A percentile compares a stretch with the other conserved stretches of the same genome.
Conservation (phyloP, 441 rosid genomes). For the Lagerstroemia fauriei region DNA sequence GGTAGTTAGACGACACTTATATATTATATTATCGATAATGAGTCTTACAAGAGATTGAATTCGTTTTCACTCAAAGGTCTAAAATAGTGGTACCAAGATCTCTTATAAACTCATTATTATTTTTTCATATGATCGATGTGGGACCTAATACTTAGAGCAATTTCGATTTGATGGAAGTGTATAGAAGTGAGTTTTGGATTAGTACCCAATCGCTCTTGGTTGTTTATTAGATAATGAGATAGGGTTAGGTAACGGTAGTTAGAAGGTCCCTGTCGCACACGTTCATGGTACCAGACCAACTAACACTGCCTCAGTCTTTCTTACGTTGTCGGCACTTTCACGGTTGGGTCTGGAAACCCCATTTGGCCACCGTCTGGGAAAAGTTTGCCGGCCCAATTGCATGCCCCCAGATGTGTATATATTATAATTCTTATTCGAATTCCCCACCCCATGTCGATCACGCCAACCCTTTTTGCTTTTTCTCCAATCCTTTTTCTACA, state of each 20-base stretch:
- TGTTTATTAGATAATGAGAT: neutral
- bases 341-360: neutral
- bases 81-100: too few relatives aligned
- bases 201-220: neutral
- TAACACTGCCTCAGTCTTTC: neutral
- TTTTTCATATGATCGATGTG: too few relatives aligned
- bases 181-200: too few relatives aligned
- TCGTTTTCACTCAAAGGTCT: too few relatives aligned
- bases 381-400: constrained; percentile 3
- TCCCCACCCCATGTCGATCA: neutral
- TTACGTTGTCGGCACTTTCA: constrained; percentile 6
- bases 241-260: constrained; percentile 10
- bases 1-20: too few relatives aligned
- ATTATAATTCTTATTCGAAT: neutral
- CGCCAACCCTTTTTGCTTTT: neutral
- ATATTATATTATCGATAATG: too few relatives aligned
- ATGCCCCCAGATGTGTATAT: neutral
- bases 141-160: too few relatives aligned
- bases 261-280: neutral
- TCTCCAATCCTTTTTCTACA: neutral
- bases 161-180: too few relatives aligned
- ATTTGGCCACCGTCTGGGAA: neutral
- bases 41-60: too few relatives aligned
- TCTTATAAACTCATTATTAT: too few relatives aligned
- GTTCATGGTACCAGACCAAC: neutral